Base-by-base conservation (phyloP, 116 monocot genomes). In the Phalaenopsis hybrid region DNA sequence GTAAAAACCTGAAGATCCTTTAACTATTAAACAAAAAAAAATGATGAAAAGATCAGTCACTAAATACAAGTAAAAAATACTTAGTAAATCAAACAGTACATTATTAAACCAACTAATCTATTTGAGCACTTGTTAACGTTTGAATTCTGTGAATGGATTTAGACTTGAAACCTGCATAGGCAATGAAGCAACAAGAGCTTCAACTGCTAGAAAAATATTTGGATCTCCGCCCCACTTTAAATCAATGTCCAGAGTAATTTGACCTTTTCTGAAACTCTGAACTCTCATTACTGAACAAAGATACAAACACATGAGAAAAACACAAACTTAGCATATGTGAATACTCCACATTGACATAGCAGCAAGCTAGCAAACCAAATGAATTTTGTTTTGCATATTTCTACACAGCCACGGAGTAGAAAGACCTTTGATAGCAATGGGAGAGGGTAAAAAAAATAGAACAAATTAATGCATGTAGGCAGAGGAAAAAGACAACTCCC, bases 161-260 rank as follows among this genome's bases (percentile, higher is more conserved):
- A 76, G 48, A 76, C n/a, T 20, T 76, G 28, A 79, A 51, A 94
- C 98, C 93, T 98, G 98, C 82, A 98, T 94, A 6, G 98, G 98
- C 79, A 98, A 83, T 76, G 94, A 93, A 72, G 98, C 98, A 74
- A 98, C 98, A 77, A 94, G 90, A 82, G 98, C 93, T 83, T 93
- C 98, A 76, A 98, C 95, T 57, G 89, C 91, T 79, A 98, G 92
- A 87, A 98, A 88, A 75, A 98, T 98, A 84, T 86, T 94, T 55
- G 92, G 93, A 84, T 98, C 93, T 81, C 98, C 98, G 81, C 98
- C 98, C 98, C 98, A 98, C 46, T 91, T 87, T 45, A 98, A 90
- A 83, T 98, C 95, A 86, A 94, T 90, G 83, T 98, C 98, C 98
- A 98, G 90, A 44, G 85, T 98, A 65, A 98, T 90, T 83, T 94